A percentile compares a stretch with the other conserved stretches of the same genome.
Conservation (phyloP, 73 alveolate species). For the Paramecium octaurelia region DNA sequence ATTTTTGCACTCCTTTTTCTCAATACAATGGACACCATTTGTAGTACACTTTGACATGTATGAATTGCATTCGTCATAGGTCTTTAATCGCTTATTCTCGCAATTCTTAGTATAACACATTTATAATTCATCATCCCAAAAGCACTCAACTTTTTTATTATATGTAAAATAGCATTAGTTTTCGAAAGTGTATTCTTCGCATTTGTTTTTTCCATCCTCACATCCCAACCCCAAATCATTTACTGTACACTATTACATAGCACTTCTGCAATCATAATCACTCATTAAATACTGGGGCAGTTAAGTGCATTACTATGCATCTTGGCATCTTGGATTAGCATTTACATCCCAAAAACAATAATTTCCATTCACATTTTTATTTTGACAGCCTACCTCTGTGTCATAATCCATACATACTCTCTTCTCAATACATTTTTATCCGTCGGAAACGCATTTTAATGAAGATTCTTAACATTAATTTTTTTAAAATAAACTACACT, state of each 20-base stretch:
- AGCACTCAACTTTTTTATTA: not conserved
- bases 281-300: not conserved
- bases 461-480: not conserved
- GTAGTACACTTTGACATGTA: not conserved
- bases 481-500: not conserved
- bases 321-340: not conserved
- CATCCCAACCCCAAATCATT: not conserved
- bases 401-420: not conserved
- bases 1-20: not conserved
- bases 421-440: not conserved
- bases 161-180: not conserved
- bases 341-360: not conserved
- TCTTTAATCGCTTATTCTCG: not conserved
- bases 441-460: not conserved
- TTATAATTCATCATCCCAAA: not conserved
- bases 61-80: not conserved
- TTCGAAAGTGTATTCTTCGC: not conserved
- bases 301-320: not conserved
- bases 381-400: not conserved
- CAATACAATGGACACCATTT: not conserved
- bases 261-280: not conserved
- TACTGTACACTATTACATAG: not conserved
- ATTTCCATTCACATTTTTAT: not conserved
- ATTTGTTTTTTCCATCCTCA: not conserved
- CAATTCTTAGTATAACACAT: not conserved